These are phyloP conservation scores for Filosporella fistucella DNA, from an alignment of 495 filamentous ascomycete species.

Conservation along the genomic window DNA sequence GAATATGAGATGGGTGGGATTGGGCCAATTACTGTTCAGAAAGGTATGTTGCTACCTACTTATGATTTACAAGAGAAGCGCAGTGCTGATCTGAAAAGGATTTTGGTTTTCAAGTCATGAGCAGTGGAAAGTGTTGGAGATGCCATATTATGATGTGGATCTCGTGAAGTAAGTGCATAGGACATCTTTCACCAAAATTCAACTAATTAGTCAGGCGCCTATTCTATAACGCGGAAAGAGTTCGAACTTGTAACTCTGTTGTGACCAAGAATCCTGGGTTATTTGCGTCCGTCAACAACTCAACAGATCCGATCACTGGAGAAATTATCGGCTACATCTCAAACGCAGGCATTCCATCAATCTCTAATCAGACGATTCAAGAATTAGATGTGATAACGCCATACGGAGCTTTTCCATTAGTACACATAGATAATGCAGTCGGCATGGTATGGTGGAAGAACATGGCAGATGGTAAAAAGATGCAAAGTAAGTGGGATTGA, in stretches of 20 bases:
- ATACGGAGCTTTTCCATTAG: constrained; percentile 29
- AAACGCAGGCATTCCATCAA: constrained; percentile 29
- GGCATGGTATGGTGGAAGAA: constrained; percentile 35
- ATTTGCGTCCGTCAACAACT: constrained; percentile 34
- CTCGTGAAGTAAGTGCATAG: constrained; percentile 23
- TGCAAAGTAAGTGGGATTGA: constrained; percentile 28
- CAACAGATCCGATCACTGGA: constrained; percentile 25
- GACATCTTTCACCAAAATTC: not conserved
- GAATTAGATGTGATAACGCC: constrained; percentile 31
- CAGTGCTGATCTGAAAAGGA: constrained; percentile 14
- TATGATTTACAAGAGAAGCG: not conserved
- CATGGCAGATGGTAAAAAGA: constrained; percentile 32
- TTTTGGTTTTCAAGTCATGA: constrained; percentile 34
- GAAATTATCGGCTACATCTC: constrained; percentile 30
- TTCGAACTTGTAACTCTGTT: constrained; percentile 32
- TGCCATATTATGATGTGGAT: constrained; percentile 32
- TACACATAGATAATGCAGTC: constrained; percentile 28
- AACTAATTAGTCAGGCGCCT: constrained; percentile 18
- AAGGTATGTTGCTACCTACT: constrained; percentile 19
- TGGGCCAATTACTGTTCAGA: constrained; percentile 33
- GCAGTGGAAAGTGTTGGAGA: constrained; percentile 33
- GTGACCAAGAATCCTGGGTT: constrained; percentile 27
- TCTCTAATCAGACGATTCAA: constrained; percentile 28
- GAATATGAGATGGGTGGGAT: constrained; percentile 28
- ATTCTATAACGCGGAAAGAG: constrained; percentile 31